Conservation (phyloP, 371 early-diverging fungal species). For the Mortierella sp. region DNA sequence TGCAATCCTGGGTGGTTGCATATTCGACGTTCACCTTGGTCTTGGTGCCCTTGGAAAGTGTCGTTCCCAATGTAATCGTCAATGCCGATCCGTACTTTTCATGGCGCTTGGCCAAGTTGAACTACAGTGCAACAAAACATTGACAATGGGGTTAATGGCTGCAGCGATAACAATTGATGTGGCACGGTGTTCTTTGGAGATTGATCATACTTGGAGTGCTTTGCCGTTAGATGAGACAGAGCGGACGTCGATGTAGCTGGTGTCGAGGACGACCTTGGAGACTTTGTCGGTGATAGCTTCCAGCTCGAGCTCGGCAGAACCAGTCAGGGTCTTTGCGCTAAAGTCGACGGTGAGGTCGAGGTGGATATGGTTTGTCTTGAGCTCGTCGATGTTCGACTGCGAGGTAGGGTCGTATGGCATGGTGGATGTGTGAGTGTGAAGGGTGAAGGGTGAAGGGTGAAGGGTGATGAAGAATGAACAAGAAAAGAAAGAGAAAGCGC, state of each 20-base stretch:
- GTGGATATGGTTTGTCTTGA: conserved; percentile 81
- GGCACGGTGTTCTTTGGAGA: too few relatives aligned
- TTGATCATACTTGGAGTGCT: conserved; percentile 61
- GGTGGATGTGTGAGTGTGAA: conserved; percentile 11
- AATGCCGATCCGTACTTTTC: conserved; percentile 83
- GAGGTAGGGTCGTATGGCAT: conserved; percentile 86
- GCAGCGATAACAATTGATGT: too few relatives aligned
- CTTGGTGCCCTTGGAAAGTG: conserved; percentile 60
- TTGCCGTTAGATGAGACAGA: conserved; percentile 63
- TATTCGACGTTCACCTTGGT: conserved; percentile 80
- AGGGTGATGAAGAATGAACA: not conserved
- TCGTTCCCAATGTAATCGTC: conserved; percentile 67
- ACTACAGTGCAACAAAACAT: conserved; percentile 56
- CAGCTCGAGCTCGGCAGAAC: conserved; percentile 77
- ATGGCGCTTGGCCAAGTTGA: conserved; percentile 68
- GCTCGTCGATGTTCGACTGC: conserved; percentile 83
- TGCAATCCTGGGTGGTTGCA: conserved; percentile 85
- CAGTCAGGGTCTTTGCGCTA: conserved; percentile 74
- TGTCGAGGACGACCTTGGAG: conserved; percentile 83
- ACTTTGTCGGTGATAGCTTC: conserved; percentile 66
- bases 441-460: not conserved
- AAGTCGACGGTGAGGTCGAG: conserved; percentile 86
- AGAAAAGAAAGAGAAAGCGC: not conserved
- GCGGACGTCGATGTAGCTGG: conserved; percentile 75
- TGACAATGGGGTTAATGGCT: not conserved